Percentiles rank a stretch among this genome's conserved stretches.
These are phyloP conservation scores for Agaricus sinodeliciosus DNA, from an alignment of 768 basidiomycete species.

Conservation along the genomic window DNA sequence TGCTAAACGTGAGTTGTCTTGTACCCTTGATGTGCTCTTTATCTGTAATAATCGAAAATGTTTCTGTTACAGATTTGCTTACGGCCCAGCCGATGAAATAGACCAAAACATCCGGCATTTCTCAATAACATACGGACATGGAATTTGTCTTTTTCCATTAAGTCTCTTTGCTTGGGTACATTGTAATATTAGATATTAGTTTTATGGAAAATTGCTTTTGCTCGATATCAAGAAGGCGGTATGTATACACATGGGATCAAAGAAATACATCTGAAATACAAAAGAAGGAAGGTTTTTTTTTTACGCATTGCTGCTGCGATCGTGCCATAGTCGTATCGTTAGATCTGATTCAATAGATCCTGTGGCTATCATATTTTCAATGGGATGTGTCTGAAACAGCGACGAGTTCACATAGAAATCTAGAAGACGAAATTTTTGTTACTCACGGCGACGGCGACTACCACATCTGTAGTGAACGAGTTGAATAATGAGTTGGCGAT, in stretches of 20 bases:
- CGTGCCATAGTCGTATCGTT: conserved; percentile 78
- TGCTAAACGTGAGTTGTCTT: conserved; percentile 53
- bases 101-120: not conserved
- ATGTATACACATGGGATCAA: not conserved
- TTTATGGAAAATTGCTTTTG: not conserved
- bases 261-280: conserved; percentile 6
- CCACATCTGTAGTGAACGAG: conserved; percentile 41
- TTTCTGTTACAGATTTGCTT: conserved; percentile 17
- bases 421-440: not conserved
- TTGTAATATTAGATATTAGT: conserved; percentile 5
- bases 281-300: conserved; percentile 3
- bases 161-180: not conserved
- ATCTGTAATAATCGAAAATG: not conserved
- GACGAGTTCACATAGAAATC: conserved; percentile 10
- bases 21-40: not conserved
- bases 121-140: not conserved
- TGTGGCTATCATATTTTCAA: conserved; percentile 81
- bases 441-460: conserved; percentile 73
- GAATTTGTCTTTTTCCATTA: not conserved
- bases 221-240: not conserved
- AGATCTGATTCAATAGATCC: conserved; percentile 84
- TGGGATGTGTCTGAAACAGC: conserved; percentile 66
- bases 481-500: not conserved
- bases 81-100: conserved; percentile 24
- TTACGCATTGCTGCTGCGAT: conserved; percentile 29